A percentile compares a stretch with the other conserved stretches of the same genome.
These are phyloP conservation scores for Acephala macrosclerotiorum DNA, from an alignment of 2,329 filamentous ascomycete genomes.

Conservation along the genomic window DNA sequence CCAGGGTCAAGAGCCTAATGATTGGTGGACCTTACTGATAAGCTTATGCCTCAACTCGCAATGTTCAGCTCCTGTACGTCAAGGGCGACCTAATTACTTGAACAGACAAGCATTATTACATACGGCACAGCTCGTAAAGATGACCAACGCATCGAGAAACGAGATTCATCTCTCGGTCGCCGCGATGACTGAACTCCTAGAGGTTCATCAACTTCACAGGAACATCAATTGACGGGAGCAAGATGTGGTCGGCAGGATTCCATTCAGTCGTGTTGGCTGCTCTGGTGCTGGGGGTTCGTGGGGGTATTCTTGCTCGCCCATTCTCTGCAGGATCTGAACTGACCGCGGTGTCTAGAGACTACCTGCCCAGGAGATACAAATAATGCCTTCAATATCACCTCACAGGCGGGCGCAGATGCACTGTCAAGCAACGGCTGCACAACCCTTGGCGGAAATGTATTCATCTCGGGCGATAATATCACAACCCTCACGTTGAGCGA, in stretches of 20 bases:
- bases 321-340: neutral
- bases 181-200: too few relatives aligned
- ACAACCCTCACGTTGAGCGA: neutral
- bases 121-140: too few relatives aligned
- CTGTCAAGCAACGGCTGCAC: neutral
- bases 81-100: too few relatives aligned
- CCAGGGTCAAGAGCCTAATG: too few relatives aligned
- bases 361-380: neutral
- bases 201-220: too few relatives aligned
- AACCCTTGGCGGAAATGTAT: neutral
- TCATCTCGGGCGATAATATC: neutral
- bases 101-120: too few relatives aligned
- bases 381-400: neutral
- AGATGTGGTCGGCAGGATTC: neutral
- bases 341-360: neutral
- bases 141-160: too few relatives aligned
- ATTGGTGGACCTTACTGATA: too few relatives aligned
- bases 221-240: neutral
- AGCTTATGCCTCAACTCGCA: too few relatives aligned
- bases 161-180: too few relatives aligned
- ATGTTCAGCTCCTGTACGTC: too few relatives aligned
- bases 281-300: neutral
- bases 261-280: neutral
- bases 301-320: neutral
- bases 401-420: neutral